Evolutionary conservation across 176 grass and related monocot species (phyloP).

Genomic region (Eragrostis curvula): DNA sequence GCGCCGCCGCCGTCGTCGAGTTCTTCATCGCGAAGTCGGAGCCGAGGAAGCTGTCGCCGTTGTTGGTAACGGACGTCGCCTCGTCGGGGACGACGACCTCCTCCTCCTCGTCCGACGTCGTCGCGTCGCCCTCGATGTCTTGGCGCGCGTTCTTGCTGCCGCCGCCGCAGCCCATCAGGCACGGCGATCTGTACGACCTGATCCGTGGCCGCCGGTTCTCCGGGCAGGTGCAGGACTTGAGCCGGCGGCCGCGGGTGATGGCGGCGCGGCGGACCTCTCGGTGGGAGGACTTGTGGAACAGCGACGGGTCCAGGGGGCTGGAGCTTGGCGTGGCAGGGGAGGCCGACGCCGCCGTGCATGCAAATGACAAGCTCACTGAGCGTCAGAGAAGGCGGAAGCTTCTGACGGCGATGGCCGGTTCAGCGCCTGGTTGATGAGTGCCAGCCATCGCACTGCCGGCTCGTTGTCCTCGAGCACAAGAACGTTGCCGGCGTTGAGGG

Average conservation of each 20-base stretch:
- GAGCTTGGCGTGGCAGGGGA: conserved; percentile 40
- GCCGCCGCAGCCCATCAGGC: conserved; percentile 55
- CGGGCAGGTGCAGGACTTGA: conserved; percentile 77
- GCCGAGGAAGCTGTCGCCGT: conserved; percentile 6
- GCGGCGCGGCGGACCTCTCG: conserved; percentile 54
- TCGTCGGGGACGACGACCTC: conserved; percentile 16
- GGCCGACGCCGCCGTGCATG: conserved; percentile 7
- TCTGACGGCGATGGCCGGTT: conserved; percentile 50
- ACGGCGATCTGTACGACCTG: conserved; percentile 31
- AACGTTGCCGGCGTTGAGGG: conserved; percentile 93
- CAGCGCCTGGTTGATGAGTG: conserved; percentile 85
- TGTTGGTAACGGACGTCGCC: background rate
- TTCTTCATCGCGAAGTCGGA: conserved; percentile 15
- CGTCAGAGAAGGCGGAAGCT: conserved; percentile 3
- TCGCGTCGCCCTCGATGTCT: conserved; percentile 42
- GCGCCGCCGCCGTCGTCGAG: background rate
- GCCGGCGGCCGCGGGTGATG: conserved; percentile 50
- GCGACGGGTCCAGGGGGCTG: conserved; percentile 34
- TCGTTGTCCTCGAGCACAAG: conserved; percentile 92
- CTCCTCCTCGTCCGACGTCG: conserved; percentile 53
- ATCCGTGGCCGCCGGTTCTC: conserved; percentile 1
- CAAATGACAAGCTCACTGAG: conserved; percentile 16
- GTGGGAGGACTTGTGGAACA: conserved; percentile 56
- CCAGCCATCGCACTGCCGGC: conserved; percentile 84
- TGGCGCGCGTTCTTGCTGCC: conserved; percentile 33